Evolutionary conservation across 2,329 filamentous ascomycete genomes (phyloP).

Genomic region (Fusarium cyanostomum): DNA sequence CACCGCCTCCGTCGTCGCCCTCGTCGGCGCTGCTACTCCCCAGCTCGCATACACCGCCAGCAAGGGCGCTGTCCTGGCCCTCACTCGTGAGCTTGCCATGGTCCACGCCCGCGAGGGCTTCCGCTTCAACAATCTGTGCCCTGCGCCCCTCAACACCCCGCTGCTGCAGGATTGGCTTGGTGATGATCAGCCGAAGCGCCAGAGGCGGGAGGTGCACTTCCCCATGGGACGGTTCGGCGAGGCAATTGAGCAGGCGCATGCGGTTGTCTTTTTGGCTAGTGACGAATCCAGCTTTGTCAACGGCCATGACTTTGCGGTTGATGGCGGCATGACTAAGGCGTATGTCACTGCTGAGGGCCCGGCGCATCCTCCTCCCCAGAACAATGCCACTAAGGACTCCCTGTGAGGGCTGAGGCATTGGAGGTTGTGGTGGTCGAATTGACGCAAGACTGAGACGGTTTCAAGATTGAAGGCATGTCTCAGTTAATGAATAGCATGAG

Average conservation of each 20-base stretch:
- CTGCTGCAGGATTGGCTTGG: slow-evolving; percentile 94
- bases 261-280: slow-evolving; percentile 85
- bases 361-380: slow-evolving; percentile 62
- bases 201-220: slow-evolving; percentile 88
- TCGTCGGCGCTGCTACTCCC: slow-evolving; percentile 86
- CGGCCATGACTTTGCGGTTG: slow-evolving; percentile 91
- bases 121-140: slow-evolving; percentile 91
- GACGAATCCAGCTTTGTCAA: slow-evolving; percentile 93
- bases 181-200: slow-evolving; percentile 82
- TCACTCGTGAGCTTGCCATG: slow-evolving; percentile 91
- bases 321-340: slow-evolving; percentile 94
- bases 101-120: slow-evolving; percentile 89
- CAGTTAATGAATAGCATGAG: slow-evolving; percentile 34
- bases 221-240: slow-evolving; percentile 89
- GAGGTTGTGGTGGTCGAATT: too few relatives aligned
- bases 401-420: slow-evolving; percentile 38
- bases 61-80: slow-evolving; percentile 89
- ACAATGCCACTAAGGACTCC: slow-evolving; percentile 65
- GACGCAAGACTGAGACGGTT: too few relatives aligned
- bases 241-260: slow-evolving; percentile 92
- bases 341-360: slow-evolving; percentile 78
- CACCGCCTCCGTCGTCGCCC: slow-evolving; percentile 87
- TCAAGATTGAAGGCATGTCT: neutral
- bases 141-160: slow-evolving; percentile 90
- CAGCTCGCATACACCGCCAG: slow-evolving; percentile 93